Conservation (phyloP, 495 filamentous ascomycete genomes). For the Sabuloglossum arenarium region DNA sequence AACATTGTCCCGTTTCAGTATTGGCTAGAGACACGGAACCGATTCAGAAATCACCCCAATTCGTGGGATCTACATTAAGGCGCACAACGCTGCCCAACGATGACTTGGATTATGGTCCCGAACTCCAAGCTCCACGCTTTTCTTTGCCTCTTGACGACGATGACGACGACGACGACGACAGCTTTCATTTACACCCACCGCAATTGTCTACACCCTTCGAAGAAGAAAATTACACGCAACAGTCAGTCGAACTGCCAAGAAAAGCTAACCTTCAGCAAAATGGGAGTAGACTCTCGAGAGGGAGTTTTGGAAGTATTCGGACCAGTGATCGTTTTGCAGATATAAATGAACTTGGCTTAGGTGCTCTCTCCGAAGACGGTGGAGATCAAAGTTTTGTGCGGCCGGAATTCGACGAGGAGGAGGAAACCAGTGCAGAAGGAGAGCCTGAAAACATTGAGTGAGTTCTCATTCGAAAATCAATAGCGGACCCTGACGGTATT, state of each 20-base stretch:
- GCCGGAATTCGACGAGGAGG: constrained; percentile 10
- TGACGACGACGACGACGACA: constrained; percentile 32
- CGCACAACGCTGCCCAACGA: constrained; percentile 19
- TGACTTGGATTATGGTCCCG: constrained; percentile 41
- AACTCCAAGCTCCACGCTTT: constrained; percentile 39
- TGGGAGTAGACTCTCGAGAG: constrained; percentile 26
- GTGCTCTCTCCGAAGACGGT: constrained; percentile 6
- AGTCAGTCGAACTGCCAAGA: constrained; percentile 48
- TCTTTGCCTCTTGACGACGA: constrained; percentile 45
- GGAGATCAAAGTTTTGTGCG: background rate
- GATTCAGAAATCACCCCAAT: constrained; percentile 36
- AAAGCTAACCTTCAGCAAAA: constrained; percentile 34
- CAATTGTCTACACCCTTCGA: constrained; percentile 35
- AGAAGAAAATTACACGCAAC: constrained; percentile 45
- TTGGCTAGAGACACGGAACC: constrained; percentile 37
- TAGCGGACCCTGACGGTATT: background rate
- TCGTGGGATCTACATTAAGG: constrained; percentile 10
- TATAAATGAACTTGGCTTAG: constrained; percentile 16
- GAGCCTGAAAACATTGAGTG: background rate
- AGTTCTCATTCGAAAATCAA: background rate
- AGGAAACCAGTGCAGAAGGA: background rate
- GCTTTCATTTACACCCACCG: constrained; percentile 34
- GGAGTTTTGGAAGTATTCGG: constrained; percentile 32
- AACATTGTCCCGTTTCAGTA: constrained; percentile 12
- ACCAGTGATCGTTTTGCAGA: constrained; percentile 43